These are phyloP conservation scores for Chrysopogon serrulatus DNA, from an alignment of 176 grass and related monocot genomes.

Conservation along the genomic window DNA sequence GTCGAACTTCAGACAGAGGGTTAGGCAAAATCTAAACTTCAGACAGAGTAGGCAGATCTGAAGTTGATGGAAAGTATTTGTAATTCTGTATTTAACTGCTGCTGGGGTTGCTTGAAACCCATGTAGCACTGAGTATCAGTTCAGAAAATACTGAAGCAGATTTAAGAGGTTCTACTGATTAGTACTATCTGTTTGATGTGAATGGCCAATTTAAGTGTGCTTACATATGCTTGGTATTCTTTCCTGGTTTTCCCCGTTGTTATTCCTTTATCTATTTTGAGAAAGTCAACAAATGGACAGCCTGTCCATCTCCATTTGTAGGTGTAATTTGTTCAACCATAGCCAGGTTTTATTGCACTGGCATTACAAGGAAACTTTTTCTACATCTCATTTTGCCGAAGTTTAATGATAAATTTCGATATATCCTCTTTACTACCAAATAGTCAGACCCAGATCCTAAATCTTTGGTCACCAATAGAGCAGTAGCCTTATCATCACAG, in stretches of 20 bases:
- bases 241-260: background rate
- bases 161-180: background rate
- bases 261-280: background rate
- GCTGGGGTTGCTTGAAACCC: slow-evolving; percentile 9
- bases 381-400: background rate
- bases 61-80: background rate
- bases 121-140: background rate
- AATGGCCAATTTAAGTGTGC: background rate
- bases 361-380: background rate
- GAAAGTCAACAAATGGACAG: background rate
- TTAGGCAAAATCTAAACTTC: slow-evolving; percentile 17
- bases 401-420: background rate
- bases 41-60: background rate
- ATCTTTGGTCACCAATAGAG: background rate
- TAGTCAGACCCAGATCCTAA: background rate
- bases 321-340: background rate
- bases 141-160: background rate
- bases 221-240: background rate
- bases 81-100: slow-evolving; percentile 3
- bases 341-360: background rate
- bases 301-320: background rate
- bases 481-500: background rate
- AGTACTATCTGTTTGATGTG: background rate
- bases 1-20: background rate
- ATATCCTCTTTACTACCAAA: background rate